Conservation (phyloP, 208 protist species). For the Phytomonas sp. region DNA sequence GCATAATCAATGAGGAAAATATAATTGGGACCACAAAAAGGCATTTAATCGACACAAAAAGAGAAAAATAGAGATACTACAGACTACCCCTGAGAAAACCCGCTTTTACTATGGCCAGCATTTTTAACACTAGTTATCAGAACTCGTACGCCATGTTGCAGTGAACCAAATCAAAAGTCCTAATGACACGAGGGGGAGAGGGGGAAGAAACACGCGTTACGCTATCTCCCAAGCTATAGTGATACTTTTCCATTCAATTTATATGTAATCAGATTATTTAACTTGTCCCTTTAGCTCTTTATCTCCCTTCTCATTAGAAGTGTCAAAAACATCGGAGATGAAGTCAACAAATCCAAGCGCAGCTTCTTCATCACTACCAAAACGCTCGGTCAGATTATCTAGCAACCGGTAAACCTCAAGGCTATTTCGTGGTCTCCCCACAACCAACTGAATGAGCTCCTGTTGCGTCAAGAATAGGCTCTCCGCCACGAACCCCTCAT, state of each 20-base stretch:
- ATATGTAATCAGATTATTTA: background rate
- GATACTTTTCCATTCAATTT: background rate
- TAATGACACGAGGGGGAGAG: background rate
- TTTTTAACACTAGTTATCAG: background rate
- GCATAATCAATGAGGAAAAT: background rate
- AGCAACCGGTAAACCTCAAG: constrained; percentile 61
- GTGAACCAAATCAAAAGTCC: background rate
- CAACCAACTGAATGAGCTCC: constrained; percentile 57
- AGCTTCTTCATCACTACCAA: constrained; percentile 34
- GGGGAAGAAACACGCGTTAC: background rate
- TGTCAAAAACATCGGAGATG: constrained; percentile 19
- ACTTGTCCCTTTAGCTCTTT: constrained; percentile 3
- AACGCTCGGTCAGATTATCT: constrained; percentile 36
- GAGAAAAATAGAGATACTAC: background rate
- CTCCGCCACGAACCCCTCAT: background rate
- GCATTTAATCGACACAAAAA: no score
- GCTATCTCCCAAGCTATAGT: background rate
- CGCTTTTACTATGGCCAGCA: background rate
- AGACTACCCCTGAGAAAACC: background rate
- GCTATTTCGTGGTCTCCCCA: constrained; percentile 28
- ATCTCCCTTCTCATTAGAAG: constrained; percentile 10
- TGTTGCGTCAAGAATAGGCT: constrained; percentile 19
- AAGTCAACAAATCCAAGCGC: constrained; percentile 33
- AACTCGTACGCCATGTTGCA: background rate
- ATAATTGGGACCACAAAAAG: background rate